phyloP scores from a whole-genome alignment of 2,329 filamentous ascomycete species.

The Aspergillus fijiensis region DNA sequence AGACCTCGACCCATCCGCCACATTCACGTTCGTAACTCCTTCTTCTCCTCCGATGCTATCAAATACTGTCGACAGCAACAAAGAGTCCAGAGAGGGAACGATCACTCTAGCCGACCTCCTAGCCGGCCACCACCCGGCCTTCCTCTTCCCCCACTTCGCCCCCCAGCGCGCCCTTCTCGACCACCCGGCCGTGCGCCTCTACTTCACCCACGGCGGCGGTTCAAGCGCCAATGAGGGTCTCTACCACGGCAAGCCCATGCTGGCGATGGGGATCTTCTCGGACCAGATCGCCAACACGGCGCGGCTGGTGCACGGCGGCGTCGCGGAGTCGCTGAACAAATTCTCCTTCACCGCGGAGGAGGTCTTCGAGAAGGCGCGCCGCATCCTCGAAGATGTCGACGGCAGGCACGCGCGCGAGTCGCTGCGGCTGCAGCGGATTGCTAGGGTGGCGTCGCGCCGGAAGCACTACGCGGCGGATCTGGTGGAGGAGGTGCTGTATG shows the following conservation, averaged over 20 bases:
- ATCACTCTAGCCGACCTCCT: conserved; percentile 29
- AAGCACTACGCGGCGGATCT: conserved; percentile 34
- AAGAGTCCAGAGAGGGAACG: background rate
- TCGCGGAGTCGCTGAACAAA: conserved; percentile 41
- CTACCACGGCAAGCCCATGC: conserved; percentile 41
- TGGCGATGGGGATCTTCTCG: conserved; percentile 43
- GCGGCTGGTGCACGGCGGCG: conserved; percentile 37
- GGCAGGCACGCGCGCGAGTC: conserved; percentile 36
- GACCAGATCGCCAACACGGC: conserved; percentile 45
- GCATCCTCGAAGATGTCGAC: conserved; percentile 31
- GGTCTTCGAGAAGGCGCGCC: conserved; percentile 30
- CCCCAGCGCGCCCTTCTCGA: conserved; percentile 46
- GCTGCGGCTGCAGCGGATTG: conserved; percentile 41
- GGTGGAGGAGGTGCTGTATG: conserved; percentile 45
- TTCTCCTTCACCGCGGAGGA: conserved; percentile 34
- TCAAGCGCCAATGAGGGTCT: conserved; percentile 45
- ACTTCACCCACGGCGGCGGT: conserved; percentile 45
- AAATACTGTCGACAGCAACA: background rate
- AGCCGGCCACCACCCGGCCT: conserved; percentile 28
- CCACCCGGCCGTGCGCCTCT: conserved; percentile 31
- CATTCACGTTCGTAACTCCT: background rate
- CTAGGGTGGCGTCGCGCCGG: conserved; percentile 36
- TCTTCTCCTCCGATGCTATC: background rate
- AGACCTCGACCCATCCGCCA: conserved; percentile 11
- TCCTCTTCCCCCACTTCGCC: conserved; percentile 38